Conservation (phyloP, 2,329 filamentous ascomycete genomes). For the Simplicillium aogashimaense region DNA sequence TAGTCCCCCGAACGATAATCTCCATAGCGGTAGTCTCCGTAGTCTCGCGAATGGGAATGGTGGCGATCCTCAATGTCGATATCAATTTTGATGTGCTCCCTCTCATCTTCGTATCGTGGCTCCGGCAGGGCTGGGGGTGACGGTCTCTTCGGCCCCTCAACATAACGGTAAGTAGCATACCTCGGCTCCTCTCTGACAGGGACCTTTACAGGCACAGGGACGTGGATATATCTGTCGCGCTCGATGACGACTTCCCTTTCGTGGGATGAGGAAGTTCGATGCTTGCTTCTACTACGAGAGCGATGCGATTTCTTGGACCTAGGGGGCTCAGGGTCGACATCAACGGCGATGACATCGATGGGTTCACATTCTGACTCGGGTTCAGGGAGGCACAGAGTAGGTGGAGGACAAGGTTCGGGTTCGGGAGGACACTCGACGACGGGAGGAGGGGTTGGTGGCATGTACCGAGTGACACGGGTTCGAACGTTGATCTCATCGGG, state of each 20-base stretch:
- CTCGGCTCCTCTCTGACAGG: slow-evolving; percentile 20
- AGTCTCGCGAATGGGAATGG: background rate
- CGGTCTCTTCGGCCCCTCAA: slow-evolving; percentile 35
- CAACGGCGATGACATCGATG: slow-evolving; percentile 28
- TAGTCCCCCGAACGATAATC: no score
- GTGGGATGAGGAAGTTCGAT: slow-evolving; percentile 14
- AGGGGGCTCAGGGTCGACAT: slow-evolving; percentile 17
- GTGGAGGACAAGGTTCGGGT: slow-evolving; percentile 12
- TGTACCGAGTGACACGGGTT: slow-evolving; percentile 25
- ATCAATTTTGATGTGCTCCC: slow-evolving; percentile 10
- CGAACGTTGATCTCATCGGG: slow-evolving; percentile 25
- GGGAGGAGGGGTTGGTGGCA: slow-evolving; percentile 20
- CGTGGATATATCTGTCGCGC: slow-evolving; percentile 36
- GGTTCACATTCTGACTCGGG: slow-evolving; percentile 17
- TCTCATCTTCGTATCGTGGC: slow-evolving; percentile 18
- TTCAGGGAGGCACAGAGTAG: slow-evolving; percentile 12
- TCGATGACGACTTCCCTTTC: slow-evolving; percentile 42
- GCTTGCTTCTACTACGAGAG: slow-evolving; percentile 19
- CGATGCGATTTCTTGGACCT: slow-evolving; percentile 15
- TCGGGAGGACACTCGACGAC: slow-evolving; percentile 1
- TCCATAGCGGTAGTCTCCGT: no score
- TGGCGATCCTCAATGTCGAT: slow-evolving; percentile 14
- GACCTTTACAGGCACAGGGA: slow-evolving; percentile 31
- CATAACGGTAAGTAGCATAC: slow-evolving; percentile 42
- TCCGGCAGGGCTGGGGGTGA: slow-evolving; percentile 21